phyloP scores from a whole-genome alignment of 352 stramenopile genomes.

The Phytophthora cajani region DNA sequence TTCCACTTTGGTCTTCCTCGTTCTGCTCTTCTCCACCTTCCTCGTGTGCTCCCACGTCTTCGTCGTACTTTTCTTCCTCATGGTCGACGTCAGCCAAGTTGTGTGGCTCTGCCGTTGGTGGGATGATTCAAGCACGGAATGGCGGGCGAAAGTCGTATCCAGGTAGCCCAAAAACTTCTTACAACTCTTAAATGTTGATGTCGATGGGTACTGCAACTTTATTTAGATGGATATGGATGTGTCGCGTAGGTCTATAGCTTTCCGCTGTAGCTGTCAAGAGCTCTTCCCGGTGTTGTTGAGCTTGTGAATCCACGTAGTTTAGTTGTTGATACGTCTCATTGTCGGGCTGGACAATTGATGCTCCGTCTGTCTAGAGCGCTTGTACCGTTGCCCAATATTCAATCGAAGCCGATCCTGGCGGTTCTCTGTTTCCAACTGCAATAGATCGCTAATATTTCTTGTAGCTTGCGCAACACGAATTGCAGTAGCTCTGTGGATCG shows the following conservation, averaged over 20 bases:
- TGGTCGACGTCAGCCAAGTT: not conserved
- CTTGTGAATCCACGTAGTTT: not conserved
- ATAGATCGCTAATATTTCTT: not conserved
- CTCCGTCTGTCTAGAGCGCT: not conserved
- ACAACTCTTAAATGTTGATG: not conserved
- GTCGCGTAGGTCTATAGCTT: not conserved
- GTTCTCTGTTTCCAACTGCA: not conserved
- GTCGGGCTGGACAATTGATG: not conserved
- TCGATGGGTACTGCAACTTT: not conserved
- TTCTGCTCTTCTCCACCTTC: not conserved
- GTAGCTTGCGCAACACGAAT: not conserved
- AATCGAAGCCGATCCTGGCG: not conserved
- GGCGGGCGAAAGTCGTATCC: conserved; percentile 2
- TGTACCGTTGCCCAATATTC: not conserved
- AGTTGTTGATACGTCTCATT: conserved; percentile 4
- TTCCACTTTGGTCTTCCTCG: not conserved
- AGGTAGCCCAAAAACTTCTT: not conserved
- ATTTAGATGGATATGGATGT: not conserved
- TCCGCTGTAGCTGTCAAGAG: not conserved
- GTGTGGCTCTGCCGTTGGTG: not conserved
- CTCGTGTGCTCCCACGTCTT: not conserved
- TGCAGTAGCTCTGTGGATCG: not conserved
- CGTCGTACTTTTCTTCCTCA: not conserved
- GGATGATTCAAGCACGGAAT: not conserved
- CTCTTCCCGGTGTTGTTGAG: not conserved